These are phyloP conservation scores for Chrysosphaeria jannelii DNA, from an alignment of 2,329 filamentous ascomycete species.

Conservation along the genomic window DNA sequence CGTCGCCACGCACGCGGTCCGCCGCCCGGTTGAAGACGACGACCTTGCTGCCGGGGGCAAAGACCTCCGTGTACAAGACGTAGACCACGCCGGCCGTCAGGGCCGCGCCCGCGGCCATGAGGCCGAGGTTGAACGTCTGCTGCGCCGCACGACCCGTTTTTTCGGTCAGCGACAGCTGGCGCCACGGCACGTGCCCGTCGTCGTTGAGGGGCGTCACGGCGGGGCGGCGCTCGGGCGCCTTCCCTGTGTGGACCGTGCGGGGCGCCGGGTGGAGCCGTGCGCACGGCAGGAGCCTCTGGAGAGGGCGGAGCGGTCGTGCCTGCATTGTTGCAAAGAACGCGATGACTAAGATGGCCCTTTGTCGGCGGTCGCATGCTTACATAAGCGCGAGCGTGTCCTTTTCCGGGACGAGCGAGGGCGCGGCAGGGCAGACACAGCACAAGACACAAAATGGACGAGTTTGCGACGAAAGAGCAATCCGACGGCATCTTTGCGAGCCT, in stretches of 20 bases:
- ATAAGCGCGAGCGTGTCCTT: conserved; percentile 11
- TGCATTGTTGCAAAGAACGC: too few species aligned
- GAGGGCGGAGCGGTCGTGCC: too few species aligned
- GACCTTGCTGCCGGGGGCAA: conserved; percentile 60
- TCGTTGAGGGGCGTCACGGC: conserved; percentile 66
- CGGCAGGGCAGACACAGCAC: not conserved
- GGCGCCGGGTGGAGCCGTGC: conserved; percentile 4
- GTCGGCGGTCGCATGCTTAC: conserved; percentile 29
- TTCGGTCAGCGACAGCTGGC: conserved; percentile 39
- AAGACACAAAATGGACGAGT: conserved; percentile 26
- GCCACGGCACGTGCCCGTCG: conserved; percentile 57
- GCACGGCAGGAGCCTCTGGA: too few species aligned
- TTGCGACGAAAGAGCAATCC: conserved; percentile 79
- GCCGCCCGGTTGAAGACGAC: conserved; percentile 71
- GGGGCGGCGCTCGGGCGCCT: conserved; percentile 25
- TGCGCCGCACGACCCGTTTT: conserved; percentile 67
- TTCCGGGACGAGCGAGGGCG: conserved; percentile 3
- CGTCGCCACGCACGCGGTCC: conserved; percentile 43
- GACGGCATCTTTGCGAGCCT: conserved; percentile 95
- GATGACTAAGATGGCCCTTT: conserved; percentile 9
- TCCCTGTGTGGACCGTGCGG: too few species aligned
- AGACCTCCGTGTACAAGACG: conserved; percentile 54
- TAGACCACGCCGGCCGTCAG: conserved; percentile 55
- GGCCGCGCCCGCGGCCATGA: conserved; percentile 44
- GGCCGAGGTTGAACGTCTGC: conserved; percentile 63